These are phyloP conservation scores for Pontederia paniculata DNA, from an alignment of 176 grass and related monocot genomes.

Conservation along the genomic window DNA sequence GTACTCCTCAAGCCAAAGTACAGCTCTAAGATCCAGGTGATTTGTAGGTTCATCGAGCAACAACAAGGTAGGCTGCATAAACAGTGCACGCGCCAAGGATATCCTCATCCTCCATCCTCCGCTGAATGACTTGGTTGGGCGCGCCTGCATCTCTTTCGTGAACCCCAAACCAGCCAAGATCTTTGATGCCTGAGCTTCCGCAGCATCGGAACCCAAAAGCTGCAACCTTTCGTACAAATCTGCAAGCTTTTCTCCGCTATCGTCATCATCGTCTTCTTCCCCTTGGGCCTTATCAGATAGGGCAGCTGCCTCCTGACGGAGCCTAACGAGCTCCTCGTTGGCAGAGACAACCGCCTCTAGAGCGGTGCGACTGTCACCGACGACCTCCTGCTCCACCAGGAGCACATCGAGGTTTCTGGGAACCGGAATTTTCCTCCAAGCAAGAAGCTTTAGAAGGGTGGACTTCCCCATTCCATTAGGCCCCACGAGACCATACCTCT, in stretches of 20 bases:
- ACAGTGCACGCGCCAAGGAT: slow-evolving; percentile 82
- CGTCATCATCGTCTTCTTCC: slow-evolving; percentile 43
- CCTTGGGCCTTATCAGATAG: slow-evolving; percentile 29
- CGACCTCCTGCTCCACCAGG: slow-evolving; percentile 83
- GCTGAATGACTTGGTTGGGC: slow-evolving; percentile 74
- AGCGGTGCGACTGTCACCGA: slow-evolving; percentile 56
- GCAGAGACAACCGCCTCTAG: slow-evolving; percentile 72
- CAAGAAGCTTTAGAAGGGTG: slow-evolving; percentile 74
- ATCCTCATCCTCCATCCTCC: slow-evolving; percentile 99
- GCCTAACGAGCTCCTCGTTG: slow-evolving; percentile 72
- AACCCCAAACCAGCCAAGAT: slow-evolving; percentile 83
- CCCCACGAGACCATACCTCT: slow-evolving; percentile 70
- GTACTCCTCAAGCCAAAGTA: slow-evolving; percentile 93
- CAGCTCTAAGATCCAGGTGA: slow-evolving; percentile 87
- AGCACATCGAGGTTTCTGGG: slow-evolving; percentile 81
- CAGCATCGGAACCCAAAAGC: slow-evolving; percentile 54
- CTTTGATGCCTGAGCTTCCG: slow-evolving; percentile 56
- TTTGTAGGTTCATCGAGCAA: slow-evolving; percentile 91
- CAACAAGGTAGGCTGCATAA: slow-evolving; percentile 88
- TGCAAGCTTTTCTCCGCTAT: slow-evolving; percentile 36
- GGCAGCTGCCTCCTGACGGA: slow-evolving; percentile 43
- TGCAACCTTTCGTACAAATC: slow-evolving; percentile 87
- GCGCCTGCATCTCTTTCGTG: slow-evolving; percentile 69
- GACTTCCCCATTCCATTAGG: slow-evolving; percentile 96
- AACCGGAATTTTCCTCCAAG: slow-evolving; percentile 79